A percentile compares a stretch with the other conserved stretches of the same genome.
Evolutionary conservation across 2,329 filamentous ascomycete genomes (phyloP).

Genomic region (Claviceps sp.): DNA sequence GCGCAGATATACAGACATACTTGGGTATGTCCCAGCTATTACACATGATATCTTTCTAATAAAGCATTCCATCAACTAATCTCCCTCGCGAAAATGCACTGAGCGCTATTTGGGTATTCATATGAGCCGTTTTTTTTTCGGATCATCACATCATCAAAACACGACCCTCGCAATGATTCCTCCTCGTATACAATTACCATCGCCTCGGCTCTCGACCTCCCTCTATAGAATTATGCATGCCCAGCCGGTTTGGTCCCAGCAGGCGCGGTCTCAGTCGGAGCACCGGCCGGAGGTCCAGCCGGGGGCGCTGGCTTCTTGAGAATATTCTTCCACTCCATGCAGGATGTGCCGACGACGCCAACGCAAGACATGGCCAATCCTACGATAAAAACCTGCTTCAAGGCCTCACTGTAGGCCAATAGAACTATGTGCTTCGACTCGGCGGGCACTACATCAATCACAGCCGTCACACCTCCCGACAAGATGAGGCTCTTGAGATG

Average conservation of each 20-base stretch:
- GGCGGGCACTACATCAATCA: neutral
- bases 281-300: neutral
- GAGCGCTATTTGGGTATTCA: too few relatives aligned
- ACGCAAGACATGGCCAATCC: neutral
- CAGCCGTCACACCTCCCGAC: neutral
- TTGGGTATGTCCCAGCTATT: too few relatives aligned
- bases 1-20: too few relatives aligned
- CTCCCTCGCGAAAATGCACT: too few relatives aligned
- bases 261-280: neutral
- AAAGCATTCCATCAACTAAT: too few relatives aligned
- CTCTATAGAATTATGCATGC: neutral
- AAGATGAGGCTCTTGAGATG: neutral
- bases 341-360: neutral
- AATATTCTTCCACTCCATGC: constrained; percentile 1
- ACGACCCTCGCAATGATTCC: too few relatives aligned
- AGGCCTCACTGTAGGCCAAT: neutral
- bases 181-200: neutral
- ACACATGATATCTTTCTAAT: too few relatives aligned
- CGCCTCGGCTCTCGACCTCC: neutral
- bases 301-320: neutral
- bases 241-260: neutral
- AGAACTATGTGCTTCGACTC: neutral
- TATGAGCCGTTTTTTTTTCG: too few relatives aligned
- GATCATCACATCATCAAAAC: too few relatives aligned
- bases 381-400: neutral